These are phyloP conservation scores for Termitomyces sp. DNA, from an alignment of 768 basidiomycete genomes.

Conservation along the genomic window DNA sequence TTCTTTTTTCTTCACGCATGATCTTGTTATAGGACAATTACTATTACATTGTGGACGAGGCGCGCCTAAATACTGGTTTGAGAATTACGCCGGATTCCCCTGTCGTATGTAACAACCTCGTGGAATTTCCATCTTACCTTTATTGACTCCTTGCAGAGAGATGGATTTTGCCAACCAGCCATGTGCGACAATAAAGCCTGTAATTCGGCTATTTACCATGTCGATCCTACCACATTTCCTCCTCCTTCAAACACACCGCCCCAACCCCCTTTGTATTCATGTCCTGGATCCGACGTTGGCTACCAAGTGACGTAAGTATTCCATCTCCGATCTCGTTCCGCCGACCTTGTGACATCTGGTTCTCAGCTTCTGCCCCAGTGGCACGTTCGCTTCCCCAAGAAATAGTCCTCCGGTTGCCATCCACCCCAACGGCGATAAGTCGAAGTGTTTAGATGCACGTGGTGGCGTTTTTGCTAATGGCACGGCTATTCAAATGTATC, in stretches of 20 bases:
- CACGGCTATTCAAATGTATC: conserved; percentile 22
- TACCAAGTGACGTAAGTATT: conserved; percentile 19
- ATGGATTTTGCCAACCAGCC: conserved; percentile 15
- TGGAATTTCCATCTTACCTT: background rate
- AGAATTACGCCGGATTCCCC: conserved; percentile 20
- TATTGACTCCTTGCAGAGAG: background rate
- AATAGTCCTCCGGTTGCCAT: conserved; percentile 9
- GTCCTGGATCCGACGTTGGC: conserved; percentile 13
- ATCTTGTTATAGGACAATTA: conserved; percentile 12
- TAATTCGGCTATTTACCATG: conserved; percentile 9
- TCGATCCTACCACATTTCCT: conserved; percentile 19
- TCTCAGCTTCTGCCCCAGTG: conserved; percentile 18
- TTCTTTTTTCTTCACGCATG: background rate
- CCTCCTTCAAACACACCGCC: conserved; percentile 13
- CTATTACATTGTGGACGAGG: conserved; percentile 26
- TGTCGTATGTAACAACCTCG: conserved; percentile 11
- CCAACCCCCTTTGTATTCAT: conserved; percentile 13
- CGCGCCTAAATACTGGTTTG: conserved; percentile 27
- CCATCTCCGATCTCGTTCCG: background rate
- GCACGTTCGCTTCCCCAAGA: conserved; percentile 11
- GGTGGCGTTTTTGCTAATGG: conserved; percentile 19
- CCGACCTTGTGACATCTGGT: background rate
- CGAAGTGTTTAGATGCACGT: conserved; percentile 24
- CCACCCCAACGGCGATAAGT: conserved; percentile 20
- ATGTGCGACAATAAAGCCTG: conserved; percentile 18